Conservation (phyloP, 1,139 yeast genomes). For the Sugiyamaella grinbergsii region DNA sequence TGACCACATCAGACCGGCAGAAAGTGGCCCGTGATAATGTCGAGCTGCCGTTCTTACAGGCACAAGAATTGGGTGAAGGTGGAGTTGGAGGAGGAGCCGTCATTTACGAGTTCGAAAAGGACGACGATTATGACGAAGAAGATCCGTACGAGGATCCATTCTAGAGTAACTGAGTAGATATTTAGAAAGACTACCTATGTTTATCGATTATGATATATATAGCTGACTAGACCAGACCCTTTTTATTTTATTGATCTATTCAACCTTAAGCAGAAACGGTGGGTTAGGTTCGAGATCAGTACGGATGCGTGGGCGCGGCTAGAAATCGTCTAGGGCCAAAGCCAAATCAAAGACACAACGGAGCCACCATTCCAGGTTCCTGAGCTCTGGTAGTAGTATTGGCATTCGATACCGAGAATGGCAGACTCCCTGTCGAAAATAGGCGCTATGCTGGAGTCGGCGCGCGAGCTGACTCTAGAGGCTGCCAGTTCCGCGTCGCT, state of each 20-base stretch:
- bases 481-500: constrained; percentile 82
- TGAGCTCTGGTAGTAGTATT: too few species aligned
- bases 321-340: too few species aligned
- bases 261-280: background rate
- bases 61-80: constrained; percentile 75
- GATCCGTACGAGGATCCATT: constrained; percentile 98
- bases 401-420: constrained; percentile 45
- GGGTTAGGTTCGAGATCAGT: constrained; percentile 18
- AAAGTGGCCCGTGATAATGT: constrained; percentile 79
- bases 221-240: too few species aligned
- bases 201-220: too few species aligned
- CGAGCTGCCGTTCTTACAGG: constrained; percentile 84
- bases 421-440: constrained; percentile 54
- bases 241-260: too few species aligned
- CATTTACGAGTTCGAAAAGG: constrained; percentile 83
- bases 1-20: constrained; percentile 74
- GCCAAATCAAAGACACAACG: too few species aligned
- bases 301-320: too few species aligned
- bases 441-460: constrained; percentile 72
- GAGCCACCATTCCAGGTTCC: too few species aligned
- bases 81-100: constrained; percentile 70
- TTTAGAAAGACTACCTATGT: too few species aligned
- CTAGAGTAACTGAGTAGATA: constrained; percentile 38
- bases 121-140: constrained; percentile 92
- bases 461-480: constrained; percentile 74